Base-by-base conservation (phyloP, 352 stramenopile genomes). In the Elongisporangium prolatum region DNA sequence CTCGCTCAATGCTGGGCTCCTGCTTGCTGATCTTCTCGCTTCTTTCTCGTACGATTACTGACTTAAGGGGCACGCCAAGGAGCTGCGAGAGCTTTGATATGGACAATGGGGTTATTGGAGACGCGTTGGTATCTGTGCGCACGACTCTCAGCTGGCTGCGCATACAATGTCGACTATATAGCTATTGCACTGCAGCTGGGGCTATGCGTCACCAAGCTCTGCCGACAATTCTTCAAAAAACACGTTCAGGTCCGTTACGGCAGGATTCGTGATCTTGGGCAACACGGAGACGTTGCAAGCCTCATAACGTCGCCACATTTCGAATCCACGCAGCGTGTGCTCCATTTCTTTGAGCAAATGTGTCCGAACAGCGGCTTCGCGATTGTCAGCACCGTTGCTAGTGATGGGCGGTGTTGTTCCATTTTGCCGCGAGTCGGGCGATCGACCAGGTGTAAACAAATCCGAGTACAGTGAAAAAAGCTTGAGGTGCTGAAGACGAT, bases 241-340 rank as follows among this genome's bases (percentile, higher is more conserved):
- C 62, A 81, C 67, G 28, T 56, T 64, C 50, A 80, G 61, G 56
- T 93, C 83, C 56, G 86, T 71, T 17, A 88, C 81, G 24, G 78
- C 73, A 2, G 86, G 86, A 53, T 93, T 90, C 63, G 71, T 80
- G 52, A 93, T 78, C 11, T 75, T 71, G n/a, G 86, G 84, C 4
- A 95, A 60, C 58, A 95, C 86, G 18, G 67, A 70, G 44, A 89
- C 67, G 14, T 78, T 80, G 60, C 74, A 89, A 16, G 71, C 56
- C 63, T 95, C 86, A 58, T 90, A 95, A 47, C 80, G 84, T 51
- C 78, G 76, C 86, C 86, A 95, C 79, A 93, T 91, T 57, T 95
- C 86, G 47, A 93, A 95, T 8, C 86, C 86, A 21, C 84, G 86
- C 60, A 95, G 65, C 25, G 83, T 87, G 49, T 89, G 80, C 59